A percentile compares a stretch with the other conserved stretches of the same genome.
These are phyloP conservation scores for Beauveria medogensis DNA, from an alignment of 2,329 filamentous ascomycete species.

Conservation along the genomic window DNA sequence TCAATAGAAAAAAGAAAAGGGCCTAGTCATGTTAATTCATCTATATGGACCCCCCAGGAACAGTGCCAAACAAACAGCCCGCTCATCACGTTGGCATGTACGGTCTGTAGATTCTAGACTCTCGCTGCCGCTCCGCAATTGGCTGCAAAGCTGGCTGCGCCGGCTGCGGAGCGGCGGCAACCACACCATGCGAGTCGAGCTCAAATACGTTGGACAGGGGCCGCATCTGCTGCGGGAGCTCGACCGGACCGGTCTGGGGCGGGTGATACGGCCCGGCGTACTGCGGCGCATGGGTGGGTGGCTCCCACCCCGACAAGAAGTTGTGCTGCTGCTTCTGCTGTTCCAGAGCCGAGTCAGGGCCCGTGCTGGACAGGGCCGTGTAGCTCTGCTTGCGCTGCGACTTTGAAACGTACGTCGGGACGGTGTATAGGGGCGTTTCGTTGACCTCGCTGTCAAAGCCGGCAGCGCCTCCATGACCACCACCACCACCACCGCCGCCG, in stretches of 20 bases:
- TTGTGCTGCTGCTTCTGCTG: neutral
- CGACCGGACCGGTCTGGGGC: neutral
- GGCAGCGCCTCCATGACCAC: neutral
- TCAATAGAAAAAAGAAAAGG: neutral
- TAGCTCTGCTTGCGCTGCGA: neutral
- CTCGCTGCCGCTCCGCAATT: neutral
- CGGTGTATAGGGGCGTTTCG: slow-evolving; percentile 10
- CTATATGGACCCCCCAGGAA: neutral
- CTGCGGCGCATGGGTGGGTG: neutral
- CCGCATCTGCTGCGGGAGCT: neutral
- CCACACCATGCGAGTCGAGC: neutral
- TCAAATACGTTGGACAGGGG: neutral
- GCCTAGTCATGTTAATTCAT: neutral
- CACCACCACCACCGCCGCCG: neutral
- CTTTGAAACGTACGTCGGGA: too few relatives aligned
- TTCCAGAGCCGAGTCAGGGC: neutral
- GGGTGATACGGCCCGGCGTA: slow-evolving; percentile 6
- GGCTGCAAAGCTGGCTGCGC: neutral
- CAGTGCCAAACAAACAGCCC: neutral
- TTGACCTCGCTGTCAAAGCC: neutral
- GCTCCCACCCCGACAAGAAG: neutral
- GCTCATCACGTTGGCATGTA: neutral
- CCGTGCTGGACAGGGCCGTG: neutral
- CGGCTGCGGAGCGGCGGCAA: neutral
- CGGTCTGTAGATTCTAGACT: neutral